These are phyloP conservation scores for Adansonia gregorii DNA, from an alignment of 441 rosid species.

Conservation along the genomic window DNA sequence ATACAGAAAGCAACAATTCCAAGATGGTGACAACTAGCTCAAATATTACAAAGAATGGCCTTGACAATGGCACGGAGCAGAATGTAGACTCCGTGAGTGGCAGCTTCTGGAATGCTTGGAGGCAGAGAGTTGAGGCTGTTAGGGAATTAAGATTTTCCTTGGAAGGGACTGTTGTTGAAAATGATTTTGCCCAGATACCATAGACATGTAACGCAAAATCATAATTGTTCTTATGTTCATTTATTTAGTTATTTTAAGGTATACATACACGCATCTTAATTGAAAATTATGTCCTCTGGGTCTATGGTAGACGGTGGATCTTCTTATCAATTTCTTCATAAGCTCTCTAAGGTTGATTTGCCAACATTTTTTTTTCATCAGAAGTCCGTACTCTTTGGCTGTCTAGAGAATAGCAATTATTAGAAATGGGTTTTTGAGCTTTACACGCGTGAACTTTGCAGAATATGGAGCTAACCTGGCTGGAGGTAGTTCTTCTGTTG, in stretches of 20 bases:
- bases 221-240: background rate
- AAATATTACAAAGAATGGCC: conserved; percentile 35
- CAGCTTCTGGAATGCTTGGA: conserved; percentile 77
- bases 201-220: conserved; percentile 48
- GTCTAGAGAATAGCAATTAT: conserved; percentile 43
- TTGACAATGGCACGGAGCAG: conserved; percentile 36
- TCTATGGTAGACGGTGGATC: background rate
- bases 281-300: conserved; percentile 17
- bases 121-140: conserved; percentile 80
- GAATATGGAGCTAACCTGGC: conserved; percentile 41
- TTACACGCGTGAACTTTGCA: conserved; percentile 28
- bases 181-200: conserved; percentile 35
- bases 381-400: background rate
- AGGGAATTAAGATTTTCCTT: conserved; percentile 78
- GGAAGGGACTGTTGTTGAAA: conserved; percentile 62
- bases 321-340: background rate
- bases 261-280: background rate
- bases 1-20: conserved; percentile 30
- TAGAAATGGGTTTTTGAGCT: conserved; percentile 59
- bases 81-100: conserved; percentile 38
- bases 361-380: background rate
- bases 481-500: conserved; percentile 50
- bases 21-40: conserved; percentile 36
- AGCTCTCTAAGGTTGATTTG: background rate
- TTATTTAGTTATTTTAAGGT: background rate